A percentile compares a stretch with the other conserved stretches of the same genome.
These are phyloP conservation scores for Spergularia marina DNA, from an alignment of 148 eudicot genomes.

Conservation along the genomic window DNA sequence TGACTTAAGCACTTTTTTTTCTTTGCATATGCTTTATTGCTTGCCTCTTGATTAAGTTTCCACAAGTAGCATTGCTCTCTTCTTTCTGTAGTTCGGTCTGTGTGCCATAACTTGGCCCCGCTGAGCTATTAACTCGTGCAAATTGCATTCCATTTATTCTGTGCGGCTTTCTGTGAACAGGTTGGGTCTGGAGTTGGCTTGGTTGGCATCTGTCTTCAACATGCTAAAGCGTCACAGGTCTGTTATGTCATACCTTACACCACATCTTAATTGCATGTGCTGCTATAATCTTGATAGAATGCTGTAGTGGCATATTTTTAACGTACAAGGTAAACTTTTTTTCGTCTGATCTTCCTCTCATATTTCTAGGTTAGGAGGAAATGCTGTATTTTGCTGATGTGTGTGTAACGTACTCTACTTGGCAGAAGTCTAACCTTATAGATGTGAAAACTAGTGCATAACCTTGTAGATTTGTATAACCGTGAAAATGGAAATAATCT, in stretches of 20 bases:
- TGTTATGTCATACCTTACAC: slow-evolving; percentile 3
- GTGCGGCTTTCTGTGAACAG: slow-evolving; percentile 30
- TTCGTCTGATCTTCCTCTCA: neutral
- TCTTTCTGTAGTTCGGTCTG: neutral
- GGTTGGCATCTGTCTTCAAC: slow-evolving; percentile 79
- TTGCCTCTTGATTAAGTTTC: neutral
- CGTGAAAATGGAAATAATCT: neutral
- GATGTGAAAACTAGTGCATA: neutral
- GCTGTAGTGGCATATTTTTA: neutral
- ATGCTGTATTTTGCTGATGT: neutral
- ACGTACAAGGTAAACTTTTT: neutral
- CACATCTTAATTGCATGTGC: neutral
- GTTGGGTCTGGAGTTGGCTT: slow-evolving; percentile 95
- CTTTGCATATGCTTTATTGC: neutral
- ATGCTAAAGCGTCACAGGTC: slow-evolving; percentile 75
- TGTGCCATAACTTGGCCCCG: neutral
- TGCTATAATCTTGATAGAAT: neutral
- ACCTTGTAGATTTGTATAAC: no score
- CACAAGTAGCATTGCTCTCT: neutral
- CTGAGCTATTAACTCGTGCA: neutral
- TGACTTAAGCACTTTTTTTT: neutral
- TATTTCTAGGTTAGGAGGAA: neutral
- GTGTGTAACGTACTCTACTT: neutral
- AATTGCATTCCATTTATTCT: neutral
- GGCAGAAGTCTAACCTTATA: neutral